Conservation (phyloP, 495 filamentous ascomycete species). For the Hypoxylon cercidicola region DNA sequence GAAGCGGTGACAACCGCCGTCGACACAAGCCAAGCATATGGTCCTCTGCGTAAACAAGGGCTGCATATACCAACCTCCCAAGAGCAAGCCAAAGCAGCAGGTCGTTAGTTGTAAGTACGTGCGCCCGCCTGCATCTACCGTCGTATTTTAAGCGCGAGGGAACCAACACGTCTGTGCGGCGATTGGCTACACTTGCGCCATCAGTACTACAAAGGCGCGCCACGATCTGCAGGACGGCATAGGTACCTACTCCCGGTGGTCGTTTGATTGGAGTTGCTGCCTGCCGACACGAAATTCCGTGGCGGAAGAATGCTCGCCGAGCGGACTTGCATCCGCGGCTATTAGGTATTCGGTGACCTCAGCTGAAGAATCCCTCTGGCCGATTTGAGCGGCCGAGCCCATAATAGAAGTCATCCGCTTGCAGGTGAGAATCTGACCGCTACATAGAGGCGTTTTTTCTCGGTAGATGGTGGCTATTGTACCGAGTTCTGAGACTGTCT, state of each 20-base stretch:
- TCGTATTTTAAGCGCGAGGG: conserved; percentile 20
- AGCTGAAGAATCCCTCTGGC: not conserved
- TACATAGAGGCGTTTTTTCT: not conserved
- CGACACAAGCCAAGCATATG: conserved; percentile 4
- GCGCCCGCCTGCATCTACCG: not conserved
- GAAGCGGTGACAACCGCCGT: conserved; percentile 20
- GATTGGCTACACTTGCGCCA: conserved; percentile 18
- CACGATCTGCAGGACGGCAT: conserved; percentile 3
- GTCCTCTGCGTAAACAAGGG: not conserved
- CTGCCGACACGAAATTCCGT: conserved; percentile 14
- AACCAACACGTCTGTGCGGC: not conserved
- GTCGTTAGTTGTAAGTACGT: not conserved
- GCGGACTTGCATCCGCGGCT: not conserved
- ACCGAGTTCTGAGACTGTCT: too few relatives aligned
- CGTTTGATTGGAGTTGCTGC: not conserved
- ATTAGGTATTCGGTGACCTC: not conserved
- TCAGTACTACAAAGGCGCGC: conserved; percentile 5
- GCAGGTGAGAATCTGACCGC: not conserved
- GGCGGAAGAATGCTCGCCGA: not conserved
- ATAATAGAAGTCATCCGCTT: not conserved
- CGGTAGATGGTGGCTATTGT: too few relatives aligned
- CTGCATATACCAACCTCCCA: not conserved
- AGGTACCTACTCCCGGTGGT: conserved; percentile 1
- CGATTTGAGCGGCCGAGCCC: not conserved
- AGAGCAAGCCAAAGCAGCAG: not conserved